Conservation (phyloP, 1,284 basidiomycete species). For the Coniophora puteana region DNA sequence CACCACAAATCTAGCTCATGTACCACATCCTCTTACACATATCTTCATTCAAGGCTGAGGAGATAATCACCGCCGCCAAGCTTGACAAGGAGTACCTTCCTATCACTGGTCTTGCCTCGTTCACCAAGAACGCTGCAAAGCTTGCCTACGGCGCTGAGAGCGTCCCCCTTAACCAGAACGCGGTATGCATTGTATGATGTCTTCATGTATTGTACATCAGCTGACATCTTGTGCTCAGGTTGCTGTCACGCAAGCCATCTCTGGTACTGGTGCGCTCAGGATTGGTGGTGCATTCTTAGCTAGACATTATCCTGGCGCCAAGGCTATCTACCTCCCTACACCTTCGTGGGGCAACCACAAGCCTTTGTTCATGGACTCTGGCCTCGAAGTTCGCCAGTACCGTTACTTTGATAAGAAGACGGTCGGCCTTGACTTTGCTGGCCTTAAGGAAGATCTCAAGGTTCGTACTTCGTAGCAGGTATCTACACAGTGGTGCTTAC, state of each 20-base stretch:
- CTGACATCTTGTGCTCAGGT: conserved; percentile 46
- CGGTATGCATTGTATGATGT: conserved; percentile 50
- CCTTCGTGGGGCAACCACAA: conserved; percentile 99
- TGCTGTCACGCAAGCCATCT: conserved; percentile 94
- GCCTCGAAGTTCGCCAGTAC: conserved; percentile 91
- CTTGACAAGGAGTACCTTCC: conserved; percentile 98
- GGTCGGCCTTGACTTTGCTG: conserved; percentile 91
- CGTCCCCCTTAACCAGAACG: conserved; percentile 67
- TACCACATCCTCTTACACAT: conserved; percentile 5
- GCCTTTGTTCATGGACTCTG: conserved; percentile 84
- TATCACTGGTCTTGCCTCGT: conserved; percentile 88
- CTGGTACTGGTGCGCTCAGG: conserved; percentile 96
- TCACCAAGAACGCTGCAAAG: conserved; percentile 87
- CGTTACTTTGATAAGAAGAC: conserved; percentile 95
- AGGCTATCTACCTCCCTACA: conserved; percentile 89
- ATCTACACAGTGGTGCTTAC: conserved; percentile 8
- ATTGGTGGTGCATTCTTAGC: conserved; percentile 95
- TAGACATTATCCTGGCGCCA: conserved; percentile 85
- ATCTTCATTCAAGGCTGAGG: conserved; percentile 65
- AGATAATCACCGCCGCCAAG: conserved; percentile 61
- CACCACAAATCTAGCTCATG: conserved; percentile 1
- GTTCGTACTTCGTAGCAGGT: conserved; percentile 35
- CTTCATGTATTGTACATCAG: background rate
- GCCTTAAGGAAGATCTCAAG: conserved; percentile 84
- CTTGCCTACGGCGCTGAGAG: conserved; percentile 91